Evolutionary conservation across 78 protist species (phyloP), one percentile per base, ranked within the genome.

Genomic region (Dictyostelium purpureum): DNA sequence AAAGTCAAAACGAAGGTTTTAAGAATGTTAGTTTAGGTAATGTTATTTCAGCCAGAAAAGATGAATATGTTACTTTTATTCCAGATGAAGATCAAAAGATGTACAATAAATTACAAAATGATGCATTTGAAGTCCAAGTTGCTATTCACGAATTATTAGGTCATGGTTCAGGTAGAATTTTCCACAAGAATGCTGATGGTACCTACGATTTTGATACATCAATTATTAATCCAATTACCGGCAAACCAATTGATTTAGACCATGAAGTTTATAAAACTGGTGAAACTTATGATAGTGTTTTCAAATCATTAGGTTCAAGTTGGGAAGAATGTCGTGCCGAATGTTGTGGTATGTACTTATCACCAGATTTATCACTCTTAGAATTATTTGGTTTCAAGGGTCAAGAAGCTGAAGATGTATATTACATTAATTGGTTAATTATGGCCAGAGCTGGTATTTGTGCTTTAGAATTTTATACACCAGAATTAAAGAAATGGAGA

Each of bases 311-410:
- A 0, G 92, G 82, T 4, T 35, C 83, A 4, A 21, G 91, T 16
- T 61, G 59, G 49, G 98, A 96, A 45, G 98, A 96, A 80, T 94
- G 96, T 77, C 83, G 98, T 16, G 98, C 98, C 0, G 98, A 96
- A 78, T 38, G 83, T 70, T 63, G 69, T 14, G 96, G 96, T 16
- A 19, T 94, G 43, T 75, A 66, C 33, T 94, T 94, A 52, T 61
- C 79, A n/a, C 69, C 63, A 12, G 63, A 87, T 67, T 61, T 5
- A 28, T 75, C 59, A 19, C 24, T 96, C n/a, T 90, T 96, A 18
- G 11, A 63, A 28, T 31, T 96, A 33, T 90, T 96, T 61, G 95
- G 94, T n/a, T 85, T 70, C 70, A 9, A 47, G 0, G 88, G 45
- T 51, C 47, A 40, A 51, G 87, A 75, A 31, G 85, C 89, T 2